phyloP scores from a whole-genome alignment of 768 basidiomycete genomes.

The Floccularia luteovirens region DNA sequence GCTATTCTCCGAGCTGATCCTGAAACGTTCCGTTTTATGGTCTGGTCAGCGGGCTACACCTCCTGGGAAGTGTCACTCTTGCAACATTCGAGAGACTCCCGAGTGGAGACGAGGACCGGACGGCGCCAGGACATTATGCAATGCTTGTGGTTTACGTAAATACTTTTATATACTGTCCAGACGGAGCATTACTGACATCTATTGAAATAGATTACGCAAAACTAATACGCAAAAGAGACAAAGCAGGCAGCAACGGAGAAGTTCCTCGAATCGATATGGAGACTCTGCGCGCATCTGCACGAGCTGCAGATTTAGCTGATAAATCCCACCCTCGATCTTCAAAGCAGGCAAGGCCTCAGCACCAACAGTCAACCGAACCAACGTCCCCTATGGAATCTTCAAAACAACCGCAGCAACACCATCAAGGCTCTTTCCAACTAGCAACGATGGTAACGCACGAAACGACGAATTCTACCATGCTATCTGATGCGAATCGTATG shows the following conservation, averaged over 20 bases:
- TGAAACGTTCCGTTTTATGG: constrained; percentile 19
- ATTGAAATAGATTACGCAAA: constrained; percentile 68
- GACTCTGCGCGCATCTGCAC: constrained; percentile 63
- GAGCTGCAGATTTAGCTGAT: constrained; percentile 38
- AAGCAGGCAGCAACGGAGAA: constrained; percentile 47
- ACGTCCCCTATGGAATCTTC: constrained; percentile 21
- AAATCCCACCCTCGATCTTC: background rate
- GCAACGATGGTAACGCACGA: constrained; percentile 25
- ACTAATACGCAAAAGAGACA: constrained; percentile 73
- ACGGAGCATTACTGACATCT: constrained; percentile 3
- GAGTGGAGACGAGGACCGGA: constrained; percentile 85
- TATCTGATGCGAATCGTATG: constrained; percentile 12
- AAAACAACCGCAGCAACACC: constrained; percentile 24
- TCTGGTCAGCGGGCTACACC: constrained; percentile 69
- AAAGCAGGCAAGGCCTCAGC: constrained; percentile 16
- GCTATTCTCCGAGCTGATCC: constrained; percentile 6
- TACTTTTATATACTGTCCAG: constrained; percentile 13
- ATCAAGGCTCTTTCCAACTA: constrained; percentile 59
- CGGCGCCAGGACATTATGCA: constrained; percentile 77
- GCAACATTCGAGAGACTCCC: constrained; percentile 83
- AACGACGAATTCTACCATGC: constrained; percentile 6
- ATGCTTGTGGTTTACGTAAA: constrained; percentile 81
- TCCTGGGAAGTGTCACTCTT: constrained; percentile 83
- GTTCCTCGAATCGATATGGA: constrained; percentile 63
- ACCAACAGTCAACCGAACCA: constrained; percentile 16